These are phyloP conservation scores for Triangularia setosa DNA, from an alignment of 2,329 filamentous ascomycete species.

Conservation along the genomic window DNA sequence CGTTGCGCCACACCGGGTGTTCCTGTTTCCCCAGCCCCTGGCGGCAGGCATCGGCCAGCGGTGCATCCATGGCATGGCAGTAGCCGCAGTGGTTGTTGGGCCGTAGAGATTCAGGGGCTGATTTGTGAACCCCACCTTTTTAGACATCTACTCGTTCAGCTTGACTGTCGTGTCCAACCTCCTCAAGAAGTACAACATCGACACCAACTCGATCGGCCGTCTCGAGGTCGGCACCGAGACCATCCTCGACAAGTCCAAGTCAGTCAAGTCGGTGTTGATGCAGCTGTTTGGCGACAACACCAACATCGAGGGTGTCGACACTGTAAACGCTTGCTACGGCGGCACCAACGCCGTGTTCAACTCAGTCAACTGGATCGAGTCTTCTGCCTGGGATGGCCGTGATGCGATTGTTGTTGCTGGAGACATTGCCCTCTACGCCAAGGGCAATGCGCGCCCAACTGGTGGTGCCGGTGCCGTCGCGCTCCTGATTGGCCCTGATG, in stretches of 20 bases:
- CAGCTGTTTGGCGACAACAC: conserved; percentile 81
- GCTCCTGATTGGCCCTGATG: conserved; percentile 73
- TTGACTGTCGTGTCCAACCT: conserved; percentile 75
- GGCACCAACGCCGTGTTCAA: conserved; percentile 84
- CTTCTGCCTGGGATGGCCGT: conserved; percentile 79
- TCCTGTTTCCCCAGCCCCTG: conserved; percentile 7
- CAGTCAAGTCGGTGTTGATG: conserved; percentile 84
- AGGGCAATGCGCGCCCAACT: conserved; percentile 76
- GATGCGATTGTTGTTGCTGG: conserved; percentile 76
- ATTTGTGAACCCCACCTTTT: conserved; percentile 14
- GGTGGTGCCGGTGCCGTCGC: conserved; percentile 77
- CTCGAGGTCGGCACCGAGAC: conserved; percentile 85
- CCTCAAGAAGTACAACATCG: conserved; percentile 78
- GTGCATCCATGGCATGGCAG: conserved; percentile 6
- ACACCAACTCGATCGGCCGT: conserved; percentile 71
- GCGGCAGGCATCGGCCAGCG: conserved; percentile 8
- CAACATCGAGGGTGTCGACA: conserved; percentile 80
- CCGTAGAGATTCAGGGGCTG: conserved; percentile 18
- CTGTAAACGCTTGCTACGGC: conserved; percentile 81
- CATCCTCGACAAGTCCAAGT: conserved; percentile 85
- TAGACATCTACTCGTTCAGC: conserved; percentile 84
- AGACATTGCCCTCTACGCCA: conserved; percentile 82
- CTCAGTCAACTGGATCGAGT: conserved; percentile 80
- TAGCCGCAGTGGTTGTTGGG: conserved; percentile 7
- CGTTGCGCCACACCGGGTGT: conserved; percentile 2